phyloP scores from a whole-genome alignment of 108 stramenopile genomes.

The Asterionellopsis glacialis region DNA sequence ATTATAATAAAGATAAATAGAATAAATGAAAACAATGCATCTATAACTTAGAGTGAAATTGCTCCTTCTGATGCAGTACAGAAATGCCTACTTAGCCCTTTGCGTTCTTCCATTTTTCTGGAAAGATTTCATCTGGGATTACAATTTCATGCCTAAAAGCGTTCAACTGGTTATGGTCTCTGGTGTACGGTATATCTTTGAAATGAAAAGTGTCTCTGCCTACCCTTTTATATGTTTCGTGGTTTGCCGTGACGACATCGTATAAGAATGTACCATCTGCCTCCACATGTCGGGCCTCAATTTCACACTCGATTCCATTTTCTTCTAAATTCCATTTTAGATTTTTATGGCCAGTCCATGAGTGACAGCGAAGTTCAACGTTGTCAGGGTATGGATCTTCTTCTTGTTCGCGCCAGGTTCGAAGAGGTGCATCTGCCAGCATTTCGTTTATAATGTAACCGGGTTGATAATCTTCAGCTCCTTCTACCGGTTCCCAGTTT shows the following conservation, averaged over 20 bases:
- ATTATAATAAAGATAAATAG: too few species aligned
- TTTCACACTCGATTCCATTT: not conserved
- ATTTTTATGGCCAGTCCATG: not conserved
- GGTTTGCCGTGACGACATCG: not conserved
- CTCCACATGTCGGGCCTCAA: not conserved
- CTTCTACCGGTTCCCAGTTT: slow-evolving; percentile 13
- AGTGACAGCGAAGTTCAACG: not conserved
- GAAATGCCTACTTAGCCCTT: not conserved
- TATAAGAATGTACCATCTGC: not conserved
- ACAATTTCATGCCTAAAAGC: slow-evolving; percentile 75
- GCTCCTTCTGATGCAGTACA: too few species aligned
- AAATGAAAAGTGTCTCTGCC: slow-evolving; percentile 39
- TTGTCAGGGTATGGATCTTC: slow-evolving; percentile 1
- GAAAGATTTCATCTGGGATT: slow-evolving; percentile 57
- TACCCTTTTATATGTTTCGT: slow-evolving; percentile 3
- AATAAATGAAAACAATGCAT: too few species aligned
- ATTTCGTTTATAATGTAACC: slow-evolving; percentile 47
- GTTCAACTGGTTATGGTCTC: slow-evolving; percentile 36
- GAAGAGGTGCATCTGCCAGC: slow-evolving; percentile 21
- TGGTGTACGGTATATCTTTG: slow-evolving; percentile 32
- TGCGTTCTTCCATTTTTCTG: slow-evolving; percentile 34
- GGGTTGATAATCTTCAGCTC: slow-evolving; percentile 27
- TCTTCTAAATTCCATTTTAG: not conserved
- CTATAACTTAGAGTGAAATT: too few species aligned
- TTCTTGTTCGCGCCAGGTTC: slow-evolving; percentile 31